Evolutionary conservation across 2,329 filamentous ascomycete genomes (phyloP).

Genomic region (Xylaria sp.): DNA sequence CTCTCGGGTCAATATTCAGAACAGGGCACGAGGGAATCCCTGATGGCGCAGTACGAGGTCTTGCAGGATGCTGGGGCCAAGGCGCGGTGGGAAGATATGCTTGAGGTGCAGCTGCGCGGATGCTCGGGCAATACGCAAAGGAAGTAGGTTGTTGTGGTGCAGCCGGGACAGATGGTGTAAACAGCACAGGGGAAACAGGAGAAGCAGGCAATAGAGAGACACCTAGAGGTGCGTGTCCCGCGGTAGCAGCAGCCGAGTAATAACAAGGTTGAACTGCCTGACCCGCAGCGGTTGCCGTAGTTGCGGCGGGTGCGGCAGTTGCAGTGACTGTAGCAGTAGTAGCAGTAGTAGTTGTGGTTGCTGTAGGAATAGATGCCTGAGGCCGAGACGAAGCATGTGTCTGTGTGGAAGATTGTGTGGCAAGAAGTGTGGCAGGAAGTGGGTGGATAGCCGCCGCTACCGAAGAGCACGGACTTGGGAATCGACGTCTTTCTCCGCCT

Average conservation of each 20-base stretch:
- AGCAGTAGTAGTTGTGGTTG: background rate
- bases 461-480: background rate
- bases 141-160: slow-evolving; percentile 4
- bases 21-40: slow-evolving; percentile 1
- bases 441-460: background rate
- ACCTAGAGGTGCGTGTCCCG: background rate
- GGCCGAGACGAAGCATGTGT: background rate
- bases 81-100: background rate
- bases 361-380: background rate
- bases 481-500: background rate
- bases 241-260: background rate
- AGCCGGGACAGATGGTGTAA: background rate
- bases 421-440: background rate
- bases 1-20: background rate
- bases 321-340: background rate
- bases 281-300: background rate
- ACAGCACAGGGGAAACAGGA: background rate
- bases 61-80: slow-evolving; percentile 1
- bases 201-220: background rate
- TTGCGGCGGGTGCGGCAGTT: background rate
- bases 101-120: background rate
- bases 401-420: background rate
- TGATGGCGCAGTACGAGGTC: background rate
- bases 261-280: background rate
- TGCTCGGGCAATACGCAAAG: background rate